Base-by-base conservation (phyloP, 2,329 filamentous ascomycete genomes). In the Botrytis hyacinthi region DNA sequence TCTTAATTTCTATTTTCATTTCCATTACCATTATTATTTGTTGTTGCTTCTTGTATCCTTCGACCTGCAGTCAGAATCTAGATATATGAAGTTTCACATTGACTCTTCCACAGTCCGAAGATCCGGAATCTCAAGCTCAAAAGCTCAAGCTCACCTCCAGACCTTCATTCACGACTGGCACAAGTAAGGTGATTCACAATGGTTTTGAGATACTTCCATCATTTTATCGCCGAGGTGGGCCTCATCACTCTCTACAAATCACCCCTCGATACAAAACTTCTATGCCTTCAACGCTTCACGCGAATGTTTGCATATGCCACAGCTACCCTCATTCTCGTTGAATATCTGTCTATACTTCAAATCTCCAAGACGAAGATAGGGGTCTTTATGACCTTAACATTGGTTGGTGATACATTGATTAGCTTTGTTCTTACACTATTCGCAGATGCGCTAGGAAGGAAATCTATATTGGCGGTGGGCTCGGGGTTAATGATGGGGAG, bases 381-480 rank as follows among this genome's bases (percentile, higher is more conserved):
- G 4, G 81, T 90, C 1, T 91, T 91, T 81, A 91, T 91, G 89
- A 90, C 88, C 0, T 79, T 91, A 75, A 92, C 90, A 0, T 81
- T 91, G 26, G 82, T 84, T 22, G 90, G 89, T 40, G 90, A 91
- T 79, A 85, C 87, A 6, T 78, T 84, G 60, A 86, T 91, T 75
- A 90, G 88, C 77, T 86, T 90, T 73, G 54, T 88, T 35, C 83
- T 91, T 65, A 89, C 89, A 0, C 78, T 89, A 9, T 83, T 90
- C 74, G 88, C 89, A 40, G 90, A 91, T 81, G 82, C 82, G 0
- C 77, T 89, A 69, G 89, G 89, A 5, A 84, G 89, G 40, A 84
- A 85, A 69, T 82, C 82, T 9, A 84, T 89, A n/a, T 82, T 91
- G 6, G 83, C 85, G 0, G 76, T 86, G 5, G 89, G 89, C 1